Conservation (phyloP, 192 early-diverging fungal genomes). For the Mortierella alpina region DNA sequence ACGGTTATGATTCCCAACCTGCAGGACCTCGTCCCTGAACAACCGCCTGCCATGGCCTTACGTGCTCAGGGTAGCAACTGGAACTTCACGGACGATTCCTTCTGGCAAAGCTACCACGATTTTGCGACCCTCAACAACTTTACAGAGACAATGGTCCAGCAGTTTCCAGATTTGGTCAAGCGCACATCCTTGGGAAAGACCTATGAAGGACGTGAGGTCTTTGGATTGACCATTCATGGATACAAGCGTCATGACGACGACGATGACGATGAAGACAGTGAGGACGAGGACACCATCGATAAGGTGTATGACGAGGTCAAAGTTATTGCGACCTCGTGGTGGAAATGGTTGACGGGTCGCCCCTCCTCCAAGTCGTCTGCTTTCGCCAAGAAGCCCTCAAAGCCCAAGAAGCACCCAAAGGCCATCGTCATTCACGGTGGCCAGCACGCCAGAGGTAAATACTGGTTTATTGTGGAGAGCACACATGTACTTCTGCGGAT, state of each 20-base stretch:
- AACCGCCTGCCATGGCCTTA: not conserved
- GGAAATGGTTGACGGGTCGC: constrained; percentile 34
- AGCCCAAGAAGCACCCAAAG: constrained; percentile 44
- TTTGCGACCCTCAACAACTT: constrained; percentile 55
- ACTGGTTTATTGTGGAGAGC: not conserved
- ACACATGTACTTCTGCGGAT: not conserved
- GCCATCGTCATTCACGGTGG: constrained; percentile 60
- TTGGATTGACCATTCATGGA: constrained; percentile 55
- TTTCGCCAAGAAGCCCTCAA: constrained; percentile 11
- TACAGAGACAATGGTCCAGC: constrained; percentile 44
- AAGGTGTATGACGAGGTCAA: constrained; percentile 4
- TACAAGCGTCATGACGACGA: constrained; percentile 5
- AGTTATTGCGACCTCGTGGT: constrained; percentile 21
- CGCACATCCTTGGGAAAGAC: constrained; percentile 59
- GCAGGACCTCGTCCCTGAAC: constrained; percentile 37
- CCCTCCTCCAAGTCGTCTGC: not conserved
- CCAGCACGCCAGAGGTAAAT: constrained; percentile 57
- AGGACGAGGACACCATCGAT: constrained; percentile 10
- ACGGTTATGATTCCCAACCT: constrained; percentile 45
- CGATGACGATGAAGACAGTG: constrained; percentile 17
- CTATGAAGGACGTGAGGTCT: constrained; percentile 61
- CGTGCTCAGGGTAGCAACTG: not conserved
- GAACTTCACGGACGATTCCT: constrained; percentile 47
- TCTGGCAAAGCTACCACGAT: constrained; percentile 57
- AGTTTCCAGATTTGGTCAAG: constrained; percentile 56